phyloP scores from a whole-genome alignment of 2,329 filamentous ascomycete genomes.

The Penicillium brevicompactum region DNA sequence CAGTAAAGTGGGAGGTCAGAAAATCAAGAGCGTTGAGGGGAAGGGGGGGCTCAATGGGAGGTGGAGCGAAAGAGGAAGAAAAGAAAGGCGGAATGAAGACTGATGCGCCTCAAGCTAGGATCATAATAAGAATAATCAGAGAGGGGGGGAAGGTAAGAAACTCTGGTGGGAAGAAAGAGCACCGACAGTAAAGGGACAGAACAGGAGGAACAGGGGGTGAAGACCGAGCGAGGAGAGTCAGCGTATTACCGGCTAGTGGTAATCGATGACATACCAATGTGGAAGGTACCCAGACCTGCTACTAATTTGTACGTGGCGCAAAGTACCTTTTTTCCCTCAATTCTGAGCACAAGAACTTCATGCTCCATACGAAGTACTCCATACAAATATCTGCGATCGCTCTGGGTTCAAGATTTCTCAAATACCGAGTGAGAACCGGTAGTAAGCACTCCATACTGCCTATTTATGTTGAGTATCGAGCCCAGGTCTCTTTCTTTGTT shows the following conservation, averaged over 20 bases:
- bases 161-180: slow-evolving; percentile 7
- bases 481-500: too few species aligned
- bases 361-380: not conserved
- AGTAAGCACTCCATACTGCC: too few species aligned
- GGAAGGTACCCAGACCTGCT: not conserved
- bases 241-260: slow-evolving; percentile 15
- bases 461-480: too few species aligned
- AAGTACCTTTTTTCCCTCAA: not conserved
- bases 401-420: too few species aligned
- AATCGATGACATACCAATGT: slow-evolving; percentile 7
- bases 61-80: slow-evolving; percentile 19
- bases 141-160: slow-evolving; percentile 5
- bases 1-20: slow-evolving; percentile 9
- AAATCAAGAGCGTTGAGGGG: slow-evolving; percentile 9
- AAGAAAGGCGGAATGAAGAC: slow-evolving; percentile 18
- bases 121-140: slow-evolving; percentile 22
- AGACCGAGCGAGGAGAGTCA: slow-evolving; percentile 8
- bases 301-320: not conserved
- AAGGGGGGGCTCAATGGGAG: slow-evolving; percentile 17
- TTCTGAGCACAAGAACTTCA: too few species aligned
- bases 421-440: too few species aligned
- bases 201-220: slow-evolving; percentile 13
- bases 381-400: not conserved
- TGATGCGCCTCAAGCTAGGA: slow-evolving; percentile 24
- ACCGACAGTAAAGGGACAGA: slow-evolving; percentile 3